Evolutionary conservation across 2,329 filamentous ascomycete genomes (phyloP).

Genomic region (Pyrenochaeta sp.): DNA sequence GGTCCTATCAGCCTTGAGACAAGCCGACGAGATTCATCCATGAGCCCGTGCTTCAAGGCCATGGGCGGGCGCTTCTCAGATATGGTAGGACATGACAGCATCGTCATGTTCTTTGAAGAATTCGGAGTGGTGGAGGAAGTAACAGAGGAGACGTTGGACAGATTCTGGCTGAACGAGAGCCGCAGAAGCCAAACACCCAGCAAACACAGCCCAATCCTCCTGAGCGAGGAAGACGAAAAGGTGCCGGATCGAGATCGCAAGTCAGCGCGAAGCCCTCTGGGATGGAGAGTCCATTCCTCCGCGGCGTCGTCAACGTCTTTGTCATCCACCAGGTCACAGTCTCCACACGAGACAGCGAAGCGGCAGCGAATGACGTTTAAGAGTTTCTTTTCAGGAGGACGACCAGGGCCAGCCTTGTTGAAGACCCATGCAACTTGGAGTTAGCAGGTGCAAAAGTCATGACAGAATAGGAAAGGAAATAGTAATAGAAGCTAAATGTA

Average conservation of each 20-base stretch:
- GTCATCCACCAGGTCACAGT: no score
- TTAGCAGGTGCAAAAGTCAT: conserved; percentile 17
- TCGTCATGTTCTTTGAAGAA: conserved; percentile 52
- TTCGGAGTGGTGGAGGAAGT: conserved; percentile 45
- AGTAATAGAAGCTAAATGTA: conserved; percentile 16
- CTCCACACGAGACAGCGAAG: conserved; percentile 16
- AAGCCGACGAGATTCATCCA: conserved; percentile 38
- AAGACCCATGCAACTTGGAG: conserved; percentile 16
- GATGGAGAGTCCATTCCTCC: conserved; percentile 29
- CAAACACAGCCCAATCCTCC: conserved; percentile 8
- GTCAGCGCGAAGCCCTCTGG: conserved; percentile 11
- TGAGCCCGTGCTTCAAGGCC: conserved; percentile 43
- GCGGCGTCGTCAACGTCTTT: conserved; percentile 29
- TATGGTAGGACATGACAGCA: conserved; percentile 42
- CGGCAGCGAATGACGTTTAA: conserved; percentile 32
- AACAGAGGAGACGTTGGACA: conserved; percentile 39
- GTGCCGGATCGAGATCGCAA: conserved; percentile 8
- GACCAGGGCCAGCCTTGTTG: conserved; percentile 24
- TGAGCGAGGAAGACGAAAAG: conserved; percentile 17
- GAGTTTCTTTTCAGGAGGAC: conserved; percentile 29
- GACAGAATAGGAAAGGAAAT: conserved; percentile 11
- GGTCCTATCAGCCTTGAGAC: conserved; percentile 52
- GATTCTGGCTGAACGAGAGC: conserved; percentile 37
- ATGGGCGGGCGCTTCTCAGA: conserved; percentile 31
- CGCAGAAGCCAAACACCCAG: not conserved